Percentiles rank a stretch among this genome's conserved stretches.
Conservation (phyloP, 768 basidiomycete genomes). For the Agrocybe praecox region DNA sequence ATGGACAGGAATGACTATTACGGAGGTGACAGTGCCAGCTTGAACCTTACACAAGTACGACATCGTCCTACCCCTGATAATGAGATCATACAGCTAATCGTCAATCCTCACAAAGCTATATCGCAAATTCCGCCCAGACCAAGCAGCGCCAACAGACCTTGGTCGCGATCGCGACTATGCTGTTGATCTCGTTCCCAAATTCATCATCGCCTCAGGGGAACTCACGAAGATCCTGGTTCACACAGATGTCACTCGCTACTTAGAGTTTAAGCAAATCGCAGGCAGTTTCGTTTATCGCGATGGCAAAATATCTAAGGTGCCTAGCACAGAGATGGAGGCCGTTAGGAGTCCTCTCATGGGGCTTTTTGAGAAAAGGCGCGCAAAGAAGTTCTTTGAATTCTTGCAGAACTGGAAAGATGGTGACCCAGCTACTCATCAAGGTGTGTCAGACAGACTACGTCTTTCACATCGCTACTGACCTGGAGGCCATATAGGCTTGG, state of each 20-base stretch:
- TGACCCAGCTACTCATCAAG: constrained; percentile 96
- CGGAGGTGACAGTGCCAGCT: constrained; percentile 94
- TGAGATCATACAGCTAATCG: neutral
- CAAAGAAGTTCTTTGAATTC: constrained; percentile 99
- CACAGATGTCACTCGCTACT: constrained; percentile 97
- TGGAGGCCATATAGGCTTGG: constrained; percentile 62
- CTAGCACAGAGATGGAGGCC: constrained; percentile 96
- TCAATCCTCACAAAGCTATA: constrained; percentile 64
- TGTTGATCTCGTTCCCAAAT: constrained; percentile 97
- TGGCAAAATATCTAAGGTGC: constrained; percentile 96
- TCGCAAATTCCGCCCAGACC: constrained; percentile 87
- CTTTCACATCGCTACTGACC: neutral
- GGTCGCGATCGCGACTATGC: constrained; percentile 98
- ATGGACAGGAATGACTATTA: constrained; percentile 99
- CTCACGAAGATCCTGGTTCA: constrained; percentile 98
- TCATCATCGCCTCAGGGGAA: constrained; percentile 98
- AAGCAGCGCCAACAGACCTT: constrained; percentile 77
- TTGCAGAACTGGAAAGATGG: constrained; percentile 94
- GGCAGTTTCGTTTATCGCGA: constrained; percentile 98
- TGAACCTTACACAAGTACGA: constrained; percentile 95
- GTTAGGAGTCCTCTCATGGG: constrained; percentile 96
- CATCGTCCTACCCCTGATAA: neutral
- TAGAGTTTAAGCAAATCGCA: constrained; percentile 99
- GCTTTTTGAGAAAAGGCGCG: constrained; percentile 96
- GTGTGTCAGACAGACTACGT: constrained; percentile 37